Conservation (phyloP, 1,139 yeast genomes). For the Yamadazyma conglobata region DNA sequence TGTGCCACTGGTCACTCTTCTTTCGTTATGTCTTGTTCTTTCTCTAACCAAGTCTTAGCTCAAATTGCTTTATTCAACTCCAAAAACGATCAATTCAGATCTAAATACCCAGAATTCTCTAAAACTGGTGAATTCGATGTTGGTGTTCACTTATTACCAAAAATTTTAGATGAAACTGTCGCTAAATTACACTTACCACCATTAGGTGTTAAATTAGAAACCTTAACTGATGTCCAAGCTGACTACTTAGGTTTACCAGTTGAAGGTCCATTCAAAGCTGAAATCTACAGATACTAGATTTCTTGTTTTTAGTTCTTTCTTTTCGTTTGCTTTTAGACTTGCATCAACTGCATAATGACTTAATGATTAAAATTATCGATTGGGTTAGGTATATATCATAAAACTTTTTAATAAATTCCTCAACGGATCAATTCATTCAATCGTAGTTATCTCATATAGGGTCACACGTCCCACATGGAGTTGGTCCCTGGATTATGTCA, state of each 20-base stretch:
- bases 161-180: slow-evolving; percentile 97
- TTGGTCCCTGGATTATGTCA: no score
- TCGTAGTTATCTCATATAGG: no score
- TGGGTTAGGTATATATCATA: slow-evolving; percentile 16
- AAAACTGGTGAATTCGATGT: slow-evolving; percentile 87
- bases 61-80: slow-evolving; percentile 98
- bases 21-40: slow-evolving; percentile 98
- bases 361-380: slow-evolving; percentile 18
- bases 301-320: slow-evolving; percentile 6
- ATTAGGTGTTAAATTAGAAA: slow-evolving; percentile 87
- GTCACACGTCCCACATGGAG: no score
- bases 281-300: slow-evolving; percentile 90
- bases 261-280: slow-evolving; percentile 98
- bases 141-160: slow-evolving; percentile 97
- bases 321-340: slow-evolving; percentile 20
- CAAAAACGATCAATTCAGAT: slow-evolving; percentile 75
- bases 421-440: slow-evolving; percentile 67
- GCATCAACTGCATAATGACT: slow-evolving; percentile 50
- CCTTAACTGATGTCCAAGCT: slow-evolving; percentile 77
- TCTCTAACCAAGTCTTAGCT: slow-evolving; percentile 99
- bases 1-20: slow-evolving; percentile 99
- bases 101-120: slow-evolving; percentile 82
- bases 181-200: slow-evolving; percentile 97
- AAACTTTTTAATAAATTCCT: slow-evolving; percentile 31
- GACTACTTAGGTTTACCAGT: slow-evolving; percentile 91